These are phyloP conservation scores for Phytopythium montanum DNA, from an alignment of 352 stramenopile genomes.

Conservation along the genomic window DNA sequence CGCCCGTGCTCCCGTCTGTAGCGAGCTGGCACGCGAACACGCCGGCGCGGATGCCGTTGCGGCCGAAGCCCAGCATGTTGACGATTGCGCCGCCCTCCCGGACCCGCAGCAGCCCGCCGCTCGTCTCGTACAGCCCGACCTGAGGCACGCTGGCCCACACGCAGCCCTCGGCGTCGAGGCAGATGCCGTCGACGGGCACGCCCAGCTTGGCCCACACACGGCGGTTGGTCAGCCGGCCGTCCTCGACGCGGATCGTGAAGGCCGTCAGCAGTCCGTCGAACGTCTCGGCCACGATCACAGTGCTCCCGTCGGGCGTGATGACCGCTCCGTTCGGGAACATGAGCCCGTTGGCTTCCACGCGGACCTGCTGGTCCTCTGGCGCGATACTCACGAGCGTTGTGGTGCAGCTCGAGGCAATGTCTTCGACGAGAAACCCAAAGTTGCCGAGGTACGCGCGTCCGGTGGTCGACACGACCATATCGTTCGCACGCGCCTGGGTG, in stretches of 20 bases:
- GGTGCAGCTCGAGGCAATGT: conserved; percentile 25
- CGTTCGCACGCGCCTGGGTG: conserved; percentile 50
- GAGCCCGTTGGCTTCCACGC: conserved; percentile 49
- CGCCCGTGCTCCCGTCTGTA: conserved; percentile 36
- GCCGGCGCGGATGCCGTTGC: conserved; percentile 44
- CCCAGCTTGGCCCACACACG: conserved; percentile 55
- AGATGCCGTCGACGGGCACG: conserved; percentile 50
- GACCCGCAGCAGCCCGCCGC: conserved; percentile 46
- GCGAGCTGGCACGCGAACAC: conserved; percentile 64
- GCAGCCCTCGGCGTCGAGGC: conserved; percentile 60
- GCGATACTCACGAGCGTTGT: conserved; percentile 61
- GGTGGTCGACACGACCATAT: conserved; percentile 47
- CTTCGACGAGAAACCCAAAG: conserved; percentile 53
- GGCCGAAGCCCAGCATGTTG: conserved; percentile 53
- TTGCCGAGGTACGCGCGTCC: conserved; percentile 58
- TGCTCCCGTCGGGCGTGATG: conserved; percentile 70
- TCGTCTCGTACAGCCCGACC: conserved; percentile 40
- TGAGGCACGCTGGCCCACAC: conserved; percentile 58
- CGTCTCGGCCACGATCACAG: conserved; percentile 65
- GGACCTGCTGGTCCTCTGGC: conserved; percentile 27
- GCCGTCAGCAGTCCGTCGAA: conserved; percentile 47
- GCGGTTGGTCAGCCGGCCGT: conserved; percentile 43
- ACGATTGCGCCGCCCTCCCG: conserved; percentile 50
- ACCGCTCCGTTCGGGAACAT: conserved; percentile 74
- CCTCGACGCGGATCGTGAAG: conserved; percentile 46